These are phyloP conservation scores for Mallotus nudiflorus DNA, from an alignment of 345 rosid species.

Conservation along the genomic window DNA sequence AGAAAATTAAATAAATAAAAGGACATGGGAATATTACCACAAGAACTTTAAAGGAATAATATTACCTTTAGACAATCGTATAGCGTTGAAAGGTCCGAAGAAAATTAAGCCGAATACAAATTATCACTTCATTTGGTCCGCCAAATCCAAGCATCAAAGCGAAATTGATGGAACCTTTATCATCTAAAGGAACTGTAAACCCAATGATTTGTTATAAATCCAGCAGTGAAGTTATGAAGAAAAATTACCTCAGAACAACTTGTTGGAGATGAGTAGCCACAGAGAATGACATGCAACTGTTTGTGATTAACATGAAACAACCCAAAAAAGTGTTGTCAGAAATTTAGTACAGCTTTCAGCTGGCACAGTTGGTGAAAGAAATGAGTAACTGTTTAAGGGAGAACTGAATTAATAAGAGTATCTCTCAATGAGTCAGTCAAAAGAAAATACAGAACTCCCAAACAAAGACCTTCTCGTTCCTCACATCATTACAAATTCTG, in stretches of 20 bases:
- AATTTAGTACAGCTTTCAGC: background rate
- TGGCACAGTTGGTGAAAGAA: background rate
- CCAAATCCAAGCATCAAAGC: background rate
- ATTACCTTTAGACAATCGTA: too few species aligned
- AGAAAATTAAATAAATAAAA: too few species aligned
- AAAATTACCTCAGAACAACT: background rate
- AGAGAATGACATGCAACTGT: background rate
- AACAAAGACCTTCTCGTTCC: too few species aligned
- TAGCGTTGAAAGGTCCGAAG: too few species aligned
- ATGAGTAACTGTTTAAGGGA: too few species aligned
- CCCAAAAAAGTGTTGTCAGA: background rate
- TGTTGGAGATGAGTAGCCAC: background rate
- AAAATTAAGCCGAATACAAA: background rate
- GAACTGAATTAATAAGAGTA: too few species aligned
- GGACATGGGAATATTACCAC: too few species aligned
- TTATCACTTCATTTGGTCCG: background rate
- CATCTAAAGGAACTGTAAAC: background rate
- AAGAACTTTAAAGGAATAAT: too few species aligned
- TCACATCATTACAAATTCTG: too few species aligned
- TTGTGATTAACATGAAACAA: background rate
- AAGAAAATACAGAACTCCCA: too few species aligned
- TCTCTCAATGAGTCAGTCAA: too few species aligned
- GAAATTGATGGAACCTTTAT: background rate
- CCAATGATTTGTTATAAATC: background rate
- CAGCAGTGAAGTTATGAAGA: background rate